phyloP scores from a whole-genome alignment of 2,329 filamentous ascomycete species.

The Aspergillus brasiliensis region DNA sequence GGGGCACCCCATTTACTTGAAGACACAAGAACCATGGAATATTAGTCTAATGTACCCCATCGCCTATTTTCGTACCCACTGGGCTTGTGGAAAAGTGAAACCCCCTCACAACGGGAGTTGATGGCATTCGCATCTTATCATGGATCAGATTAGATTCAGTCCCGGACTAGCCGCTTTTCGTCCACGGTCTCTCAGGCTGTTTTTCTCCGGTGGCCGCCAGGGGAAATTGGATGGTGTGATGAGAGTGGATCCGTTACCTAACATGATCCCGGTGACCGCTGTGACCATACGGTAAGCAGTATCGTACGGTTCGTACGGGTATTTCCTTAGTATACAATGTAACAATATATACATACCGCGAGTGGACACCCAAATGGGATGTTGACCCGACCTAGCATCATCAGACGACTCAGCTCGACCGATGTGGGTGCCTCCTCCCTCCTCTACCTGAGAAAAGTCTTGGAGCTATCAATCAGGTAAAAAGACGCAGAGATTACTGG shows the following conservation, averaged over 20 bases:
- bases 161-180: not conserved
- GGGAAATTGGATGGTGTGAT: not conserved
- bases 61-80: not conserved
- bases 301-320: not conserved
- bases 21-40: not conserved
- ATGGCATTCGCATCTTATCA: not conserved
- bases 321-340: not conserved
- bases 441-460: too few relatives aligned
- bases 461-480: too few relatives aligned
- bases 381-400: not conserved
- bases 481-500: not conserved
- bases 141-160: conserved; percentile 1
- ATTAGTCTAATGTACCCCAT: not conserved
- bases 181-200: not conserved
- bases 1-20: not conserved
- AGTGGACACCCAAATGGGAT: not conserved
- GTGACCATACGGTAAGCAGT: not conserved
- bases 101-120: not conserved
- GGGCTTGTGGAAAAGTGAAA: too few relatives aligned
- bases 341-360: too few relatives aligned
- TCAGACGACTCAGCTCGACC: not conserved
- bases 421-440: not conserved
- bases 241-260: not conserved
- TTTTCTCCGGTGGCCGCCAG: not conserved
- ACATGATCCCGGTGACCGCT: not conserved